A percentile compares a stretch with the other conserved stretches of the same genome.
phyloP scores from a whole-genome alignment of 2,329 filamentous ascomycete species.

The Fusarium verrucosum region DNA sequence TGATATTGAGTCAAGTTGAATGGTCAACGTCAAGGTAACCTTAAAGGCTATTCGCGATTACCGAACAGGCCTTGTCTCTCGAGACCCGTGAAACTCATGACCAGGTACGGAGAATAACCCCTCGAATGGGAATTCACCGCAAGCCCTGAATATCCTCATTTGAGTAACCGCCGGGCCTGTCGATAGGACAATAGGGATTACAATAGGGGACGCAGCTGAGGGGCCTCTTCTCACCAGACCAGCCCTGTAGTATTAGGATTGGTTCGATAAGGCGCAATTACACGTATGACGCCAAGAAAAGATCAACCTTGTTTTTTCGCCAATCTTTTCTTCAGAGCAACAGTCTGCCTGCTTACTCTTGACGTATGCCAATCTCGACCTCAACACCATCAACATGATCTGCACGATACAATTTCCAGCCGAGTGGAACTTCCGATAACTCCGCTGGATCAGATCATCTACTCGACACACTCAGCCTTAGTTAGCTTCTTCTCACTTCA shows the following conservation, averaged over 20 bases:
- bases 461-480: background rate
- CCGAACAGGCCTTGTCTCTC: conserved; percentile 28
- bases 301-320: background rate
- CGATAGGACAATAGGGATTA: background rate
- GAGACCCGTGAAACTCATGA: conserved; percentile 14
- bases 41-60: conserved; percentile 20
- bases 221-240: background rate
- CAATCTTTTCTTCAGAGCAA: background rate
- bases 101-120: conserved; percentile 19
- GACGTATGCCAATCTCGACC: conserved; percentile 17
- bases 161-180: conserved; percentile 8
- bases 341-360: background rate
- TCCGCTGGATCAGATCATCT: background rate
- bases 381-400: conserved; percentile 8
- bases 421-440: background rate
- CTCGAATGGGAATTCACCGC: conserved; percentile 16
- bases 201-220: conserved; percentile 7
- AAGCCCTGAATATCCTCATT: background rate
- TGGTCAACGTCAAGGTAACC: conserved; percentile 3
- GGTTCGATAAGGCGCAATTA: background rate
- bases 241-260: background rate
- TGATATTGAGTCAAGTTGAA: conserved; percentile 15
- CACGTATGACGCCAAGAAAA: conserved; percentile 25
- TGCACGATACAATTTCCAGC: background rate
- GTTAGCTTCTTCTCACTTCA: background rate